Evolutionary conservation across 805 yeast genomes (phyloP).

Genomic region (Jamesozyma gamospora): DNA sequence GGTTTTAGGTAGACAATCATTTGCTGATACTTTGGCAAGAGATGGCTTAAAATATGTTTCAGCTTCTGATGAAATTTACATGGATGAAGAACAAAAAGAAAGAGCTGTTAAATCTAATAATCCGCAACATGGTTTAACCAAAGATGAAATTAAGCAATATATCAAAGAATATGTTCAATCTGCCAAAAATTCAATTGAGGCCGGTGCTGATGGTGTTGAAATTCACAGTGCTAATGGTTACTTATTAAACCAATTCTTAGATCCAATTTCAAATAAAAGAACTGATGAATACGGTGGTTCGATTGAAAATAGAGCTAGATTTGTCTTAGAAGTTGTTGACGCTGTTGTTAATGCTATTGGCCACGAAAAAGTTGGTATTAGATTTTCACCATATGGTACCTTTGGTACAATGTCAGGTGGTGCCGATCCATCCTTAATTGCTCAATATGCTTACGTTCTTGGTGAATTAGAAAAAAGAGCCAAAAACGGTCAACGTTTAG

Average conservation of each 20-base stretch:
- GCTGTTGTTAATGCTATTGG: conserved; percentile 43
- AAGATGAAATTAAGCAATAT: conserved; percentile 32
- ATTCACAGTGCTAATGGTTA: conserved; percentile 62
- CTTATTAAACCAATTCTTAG: conserved; percentile 45
- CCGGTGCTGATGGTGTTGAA: conserved; percentile 50
- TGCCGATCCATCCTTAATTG: conserved; percentile 22
- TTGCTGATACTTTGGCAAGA: conserved; percentile 29
- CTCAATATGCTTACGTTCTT: conserved; percentile 33
- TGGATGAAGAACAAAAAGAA: conserved; percentile 27
- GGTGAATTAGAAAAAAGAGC: conserved; percentile 33
- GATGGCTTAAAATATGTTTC: conserved; percentile 32
- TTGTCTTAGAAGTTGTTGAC: conserved; percentile 41
- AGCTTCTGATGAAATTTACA: conserved; percentile 31
- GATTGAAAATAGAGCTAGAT: conserved; percentile 39
- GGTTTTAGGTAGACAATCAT: conserved; percentile 36
- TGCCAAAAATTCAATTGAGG: conserved; percentile 31
- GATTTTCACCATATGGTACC: conserved; percentile 38
- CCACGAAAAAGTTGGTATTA: conserved; percentile 36
- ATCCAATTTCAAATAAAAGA: conserved; percentile 35
- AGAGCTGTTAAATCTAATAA: conserved; percentile 28
- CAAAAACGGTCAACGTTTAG: conserved; percentile 28
- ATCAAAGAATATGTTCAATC: conserved; percentile 35
- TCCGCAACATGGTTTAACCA: conserved; percentile 25
- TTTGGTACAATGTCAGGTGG: conserved; percentile 33
- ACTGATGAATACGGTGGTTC: conserved; percentile 48